phyloP scores from a whole-genome alignment of 2,329 filamentous ascomycete species.

The Coccinonectria pachysandricola region DNA sequence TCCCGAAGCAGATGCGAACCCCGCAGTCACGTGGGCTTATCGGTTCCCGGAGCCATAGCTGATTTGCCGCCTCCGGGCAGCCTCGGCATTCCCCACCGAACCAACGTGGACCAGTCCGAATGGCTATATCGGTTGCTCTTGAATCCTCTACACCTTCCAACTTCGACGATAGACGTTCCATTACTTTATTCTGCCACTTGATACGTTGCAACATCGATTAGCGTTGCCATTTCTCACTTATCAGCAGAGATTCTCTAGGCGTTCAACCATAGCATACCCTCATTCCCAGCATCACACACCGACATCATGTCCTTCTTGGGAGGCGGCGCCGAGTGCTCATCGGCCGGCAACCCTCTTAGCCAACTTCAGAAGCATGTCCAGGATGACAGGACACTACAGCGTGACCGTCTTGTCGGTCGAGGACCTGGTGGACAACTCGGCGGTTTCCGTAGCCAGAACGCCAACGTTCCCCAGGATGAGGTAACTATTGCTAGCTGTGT shows the following conservation, averaged over 20 bases:
- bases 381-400: slow-evolving; percentile 89
- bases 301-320: slow-evolving; percentile 83
- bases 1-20: slow-evolving; percentile 6
- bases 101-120: too few relatives aligned
- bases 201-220: too few relatives aligned
- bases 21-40: slow-evolving; percentile 26
- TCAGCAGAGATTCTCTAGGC: not conserved
- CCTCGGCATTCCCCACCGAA: slow-evolving; percentile 21
- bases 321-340: slow-evolving; percentile 92
- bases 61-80: slow-evolving; percentile 10
- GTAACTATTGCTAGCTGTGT: slow-evolving; percentile 29
- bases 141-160: too few relatives aligned
- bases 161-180: too few relatives aligned
- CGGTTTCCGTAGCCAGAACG: slow-evolving; percentile 64
- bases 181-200: too few relatives aligned
- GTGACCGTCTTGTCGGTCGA: slow-evolving; percentile 74
- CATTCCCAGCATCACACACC: too few relatives aligned
- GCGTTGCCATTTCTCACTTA: not conserved
- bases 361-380: slow-evolving; percentile 97
- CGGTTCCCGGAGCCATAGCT: slow-evolving; percentile 2
- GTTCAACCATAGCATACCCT: too few relatives aligned
- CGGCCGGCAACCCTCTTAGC: slow-evolving; percentile 87
- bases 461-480: slow-evolving; percentile 64
- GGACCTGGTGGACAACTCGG: slow-evolving; percentile 61
- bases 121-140: too few relatives aligned